phyloP scores from a whole-genome alignment of 2,329 filamentous ascomycete species.

The Aspergillus nomiae region DNA sequence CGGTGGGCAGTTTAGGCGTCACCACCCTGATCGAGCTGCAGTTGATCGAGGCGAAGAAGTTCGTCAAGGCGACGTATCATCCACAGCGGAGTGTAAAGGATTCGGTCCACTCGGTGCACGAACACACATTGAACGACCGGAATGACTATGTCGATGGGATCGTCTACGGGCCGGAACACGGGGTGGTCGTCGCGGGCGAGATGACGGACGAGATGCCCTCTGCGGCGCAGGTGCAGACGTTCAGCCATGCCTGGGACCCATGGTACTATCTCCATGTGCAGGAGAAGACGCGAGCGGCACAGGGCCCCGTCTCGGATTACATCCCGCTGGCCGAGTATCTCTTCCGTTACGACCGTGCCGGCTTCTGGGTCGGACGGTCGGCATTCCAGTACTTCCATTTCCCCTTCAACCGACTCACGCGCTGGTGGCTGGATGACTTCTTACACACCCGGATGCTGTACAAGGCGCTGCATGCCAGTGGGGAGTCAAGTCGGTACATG shows the following conservation, averaged over 20 bases:
- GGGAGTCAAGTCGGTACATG: slow-evolving; percentile 58
- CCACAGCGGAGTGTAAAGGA: slow-evolving; percentile 54
- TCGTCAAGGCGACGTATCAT: slow-evolving; percentile 65
- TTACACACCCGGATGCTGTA: slow-evolving; percentile 65
- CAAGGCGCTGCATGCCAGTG: slow-evolving; percentile 62
- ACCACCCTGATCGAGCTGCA: slow-evolving; percentile 63
- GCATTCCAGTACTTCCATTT: slow-evolving; percentile 63
- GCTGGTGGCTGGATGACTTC: slow-evolving; percentile 62
- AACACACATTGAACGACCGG: slow-evolving; percentile 41
- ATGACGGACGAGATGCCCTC: slow-evolving; percentile 51
- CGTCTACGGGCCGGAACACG: slow-evolving; percentile 57
- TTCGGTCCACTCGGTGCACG: slow-evolving; percentile 52
- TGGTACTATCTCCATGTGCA: slow-evolving; percentile 73
- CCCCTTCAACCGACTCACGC: slow-evolving; percentile 62
- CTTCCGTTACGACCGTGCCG: slow-evolving; percentile 60
- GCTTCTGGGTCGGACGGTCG: slow-evolving; percentile 65
- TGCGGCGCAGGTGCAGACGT: slow-evolving; percentile 33
- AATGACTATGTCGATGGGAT: slow-evolving; percentile 71
- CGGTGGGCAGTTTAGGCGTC: slow-evolving; percentile 60
- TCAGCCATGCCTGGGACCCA: slow-evolving; percentile 63
- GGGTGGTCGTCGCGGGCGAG: slow-evolving; percentile 63
- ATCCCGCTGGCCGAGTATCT: slow-evolving; percentile 41
- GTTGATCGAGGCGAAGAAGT: slow-evolving; percentile 54
- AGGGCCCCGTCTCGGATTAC: slow-evolving; percentile 20
- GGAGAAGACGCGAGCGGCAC: slow-evolving; percentile 12